These are phyloP conservation scores for Crithidia sp. DNA, from an alignment of 208 protist genomes.

Conservation along the genomic window DNA sequence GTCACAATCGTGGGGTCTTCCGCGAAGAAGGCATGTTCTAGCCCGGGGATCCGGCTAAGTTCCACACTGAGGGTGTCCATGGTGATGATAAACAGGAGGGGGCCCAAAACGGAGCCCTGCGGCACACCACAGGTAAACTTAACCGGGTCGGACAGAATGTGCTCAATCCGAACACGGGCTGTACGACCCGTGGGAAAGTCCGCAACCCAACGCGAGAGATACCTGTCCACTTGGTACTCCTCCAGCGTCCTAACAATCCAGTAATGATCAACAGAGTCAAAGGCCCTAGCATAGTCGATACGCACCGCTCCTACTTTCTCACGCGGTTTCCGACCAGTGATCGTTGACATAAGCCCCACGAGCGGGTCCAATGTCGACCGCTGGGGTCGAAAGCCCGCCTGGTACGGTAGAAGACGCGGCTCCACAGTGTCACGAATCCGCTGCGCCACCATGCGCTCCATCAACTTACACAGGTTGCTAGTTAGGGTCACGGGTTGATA, in stretches of 20 bases:
- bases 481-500: conserved; percentile 22
- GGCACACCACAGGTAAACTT: conserved; percentile 23
- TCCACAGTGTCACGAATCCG: conserved; percentile 23
- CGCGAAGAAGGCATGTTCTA: conserved; percentile 29
- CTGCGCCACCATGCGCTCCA: conserved; percentile 29
- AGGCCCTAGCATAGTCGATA: neutral
- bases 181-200: neutral
- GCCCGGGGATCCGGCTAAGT: conserved; percentile 1
- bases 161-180: neutral
- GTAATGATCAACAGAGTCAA: neutral
- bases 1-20: conserved; percentile 22
- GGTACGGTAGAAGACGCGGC: conserved; percentile 5
- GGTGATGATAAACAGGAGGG: conserved; percentile 32
- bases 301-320: neutral
- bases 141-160: neutral
- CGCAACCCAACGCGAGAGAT: neutral
- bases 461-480: conserved; percentile 20
- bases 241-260: neutral
- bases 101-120: conserved; percentile 32
- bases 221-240: neutral
- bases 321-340: neutral
- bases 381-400: conserved; percentile 26
- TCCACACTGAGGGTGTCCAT: conserved; percentile 21
- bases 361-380: conserved; percentile 27
- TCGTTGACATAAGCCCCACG: neutral